Base-by-base conservation (phyloP, 1,284 basidiomycete species). In the Polyporus tsugae region DNA sequence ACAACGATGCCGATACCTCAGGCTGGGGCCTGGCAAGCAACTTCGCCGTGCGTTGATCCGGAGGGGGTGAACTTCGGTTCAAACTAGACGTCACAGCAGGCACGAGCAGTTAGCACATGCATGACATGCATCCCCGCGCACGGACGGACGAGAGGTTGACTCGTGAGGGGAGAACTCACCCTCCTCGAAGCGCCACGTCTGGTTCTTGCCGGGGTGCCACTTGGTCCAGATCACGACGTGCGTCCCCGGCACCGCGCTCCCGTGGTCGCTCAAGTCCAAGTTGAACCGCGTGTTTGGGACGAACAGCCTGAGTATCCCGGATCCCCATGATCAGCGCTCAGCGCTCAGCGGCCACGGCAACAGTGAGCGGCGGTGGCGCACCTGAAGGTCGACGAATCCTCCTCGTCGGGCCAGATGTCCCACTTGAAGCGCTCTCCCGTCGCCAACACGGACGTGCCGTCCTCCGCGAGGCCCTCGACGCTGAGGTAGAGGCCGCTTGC, bases 201-300 rank as follows among this genome's bases (percentile, higher is more conserved):
- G 44, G 44, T 46, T 46, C 44, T 49, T 49, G 2, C 46, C 46
- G 1, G 46, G 46, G n/a, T 22, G 22, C 46, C 46, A 49, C 22
- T 25, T 49, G 0, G 9, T 7, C 46, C n/a, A 49, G 9, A 49
- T 22, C n/a, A 25, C 46, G 46, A 46, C 44, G 44, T 46, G 44
- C 44, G 44, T 46, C 6, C 44, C 46, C 22, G 46, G 46, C 10
- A 9, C 11, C 46, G n/a, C 22, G n/a, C n/a, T 49, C 46, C 46
- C 46, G 22, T 49, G n/a, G 46, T 49, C n/a, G n/a, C 46, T 49
- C 46, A 49, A 22, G 46, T 49, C 46, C 46, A 49, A 10, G n/a
- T 49, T 49, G n/a, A 49, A 25, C 46, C 4, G 46, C 46, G 46
- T 49, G 46, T 49, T 49, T n/a, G 22, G 46, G 7, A 25, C 46